Base-by-base conservation (phyloP, 495 filamentous ascomycete species). In the Lindgomyces ingoldianus region DNA sequence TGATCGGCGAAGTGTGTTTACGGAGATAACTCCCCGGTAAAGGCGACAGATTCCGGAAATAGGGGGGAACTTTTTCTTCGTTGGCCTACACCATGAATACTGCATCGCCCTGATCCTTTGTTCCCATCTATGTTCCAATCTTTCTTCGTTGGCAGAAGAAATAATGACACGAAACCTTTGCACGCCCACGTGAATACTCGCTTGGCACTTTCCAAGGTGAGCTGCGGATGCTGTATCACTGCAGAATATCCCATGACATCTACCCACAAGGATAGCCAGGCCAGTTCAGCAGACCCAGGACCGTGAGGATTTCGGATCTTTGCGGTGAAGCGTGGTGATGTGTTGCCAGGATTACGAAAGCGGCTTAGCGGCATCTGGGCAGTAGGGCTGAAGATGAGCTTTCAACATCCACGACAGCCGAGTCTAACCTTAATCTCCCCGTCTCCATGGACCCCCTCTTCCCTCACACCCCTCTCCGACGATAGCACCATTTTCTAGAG, bases 1-100 rank as follows among this genome's bases (percentile, higher is more conserved):
- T 51, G 42, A 49, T 27, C 41, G 62, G 62, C 62, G 53, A 48
- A 50, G 62, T 10, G 14, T 22, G 33, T 56, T 36, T 41, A 10
- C 19, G 3, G n/a, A 25, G 12, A 30, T 19, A 27, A 21, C 48
- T 18, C n/a, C 9, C 29, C 19, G 3, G n/a, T 21, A 12, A 9
- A 11, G n/a, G 4, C 36, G 55, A 11, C 41, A 41, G 55, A n/a
- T n/a, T n/a, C n/a, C n/a, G n/a, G n/a, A n/a, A n/a, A n/a, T n/a
- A n/a, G n/a, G n/a, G n/a, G 22, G 21, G 55, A 27, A 36, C n/a
- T 22, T 55, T 41, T 55, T 59, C 39, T 46, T 59, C 3, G 8
- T 1, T 29, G 55, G 55, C 55, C 42, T 10, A 48, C 25, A 18
- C 50, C n/a, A 12, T 39, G 50, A 36, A 19, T 18, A 2, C 50